A percentile compares a stretch with the other conserved stretches of the same genome.
These are phyloP conservation scores for Lotus japonicus DNA, from an alignment of 306 rosid species.

Conservation along the genomic window DNA sequence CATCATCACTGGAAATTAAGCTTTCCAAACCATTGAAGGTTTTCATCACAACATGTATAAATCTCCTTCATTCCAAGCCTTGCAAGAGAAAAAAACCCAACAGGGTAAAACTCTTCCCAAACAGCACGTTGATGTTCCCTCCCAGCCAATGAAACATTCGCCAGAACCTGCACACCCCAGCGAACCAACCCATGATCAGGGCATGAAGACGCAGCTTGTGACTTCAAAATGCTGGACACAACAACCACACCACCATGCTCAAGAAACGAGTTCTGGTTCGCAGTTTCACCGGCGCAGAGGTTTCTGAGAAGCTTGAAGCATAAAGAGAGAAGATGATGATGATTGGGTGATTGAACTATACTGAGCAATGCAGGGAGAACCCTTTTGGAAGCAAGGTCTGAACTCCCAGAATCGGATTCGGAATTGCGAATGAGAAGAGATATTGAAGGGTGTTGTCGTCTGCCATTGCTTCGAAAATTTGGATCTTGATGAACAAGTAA, in stretches of 20 bases:
- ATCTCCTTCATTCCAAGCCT: constrained; percentile 36
- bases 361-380: constrained; percentile 36
- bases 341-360: constrained; percentile 11
- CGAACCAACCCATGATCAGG: constrained; percentile 36
- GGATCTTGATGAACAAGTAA: too few relatives aligned
- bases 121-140: constrained; percentile 45
- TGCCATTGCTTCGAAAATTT: too few relatives aligned
- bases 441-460: too few relatives aligned
- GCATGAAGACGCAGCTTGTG: constrained; percentile 15
- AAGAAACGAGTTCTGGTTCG: constrained; percentile 49
- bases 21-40: constrained; percentile 29
- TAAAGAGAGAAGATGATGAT: constrained; percentile 17
- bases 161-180: constrained; percentile 66
- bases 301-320: constrained; percentile 59
- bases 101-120: constrained; percentile 45
- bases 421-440: constrained; percentile 39
- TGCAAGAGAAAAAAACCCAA: constrained; percentile 41
- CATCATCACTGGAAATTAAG: constrained; percentile 42
- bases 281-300: constrained; percentile 61
- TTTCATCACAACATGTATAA: constrained; percentile 49
- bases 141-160: constrained; percentile 77
- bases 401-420: constrained; percentile 41
- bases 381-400: constrained; percentile 35
- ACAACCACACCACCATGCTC: constrained; percentile 44
- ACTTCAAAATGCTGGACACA: constrained; percentile 35